Base-by-base conservation (phyloP, 805 yeast genomes). In the Schwanniomyces pseudopolymorphus region DNA sequence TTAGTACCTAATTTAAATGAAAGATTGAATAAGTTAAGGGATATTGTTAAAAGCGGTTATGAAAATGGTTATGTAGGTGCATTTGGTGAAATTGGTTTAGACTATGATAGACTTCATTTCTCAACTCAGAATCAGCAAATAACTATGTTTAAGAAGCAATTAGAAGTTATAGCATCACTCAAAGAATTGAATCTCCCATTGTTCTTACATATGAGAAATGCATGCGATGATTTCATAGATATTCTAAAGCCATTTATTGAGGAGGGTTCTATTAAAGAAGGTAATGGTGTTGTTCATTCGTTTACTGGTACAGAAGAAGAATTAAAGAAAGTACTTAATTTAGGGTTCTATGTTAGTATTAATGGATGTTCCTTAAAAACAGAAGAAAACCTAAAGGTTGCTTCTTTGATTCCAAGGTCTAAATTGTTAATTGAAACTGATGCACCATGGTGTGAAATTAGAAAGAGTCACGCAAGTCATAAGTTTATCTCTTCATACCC, bases 381-480 rank as follows among this genome's bases (percentile, higher is more conserved):
- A 0, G 80, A 80, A 46, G 90, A 86, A 51, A 89, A 87, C 58
- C 66, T 90, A 11, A 74, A 75, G 22, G 89, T 84, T 20, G 89
- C 84, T 0, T 67, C 70, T 36, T 57, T 62, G 20, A 78, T 94
- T n/a, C 98, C 98, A 0, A 57, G 82, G 7, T 80, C 83, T 4
- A 78, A 75, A 56, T 63, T 94, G 37, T 66, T 92, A 76, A 78
- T 94, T 8, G 99, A 94, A 61, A 92, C 97, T 0, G 99, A 94
- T 67, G 90, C 97, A 3, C 99, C 99, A 1, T 94, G 99, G 99
- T 94, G 99, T 70, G 98, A 91, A 60, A 81, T 94, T 39, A 75
- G 95, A 48, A 87, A 81, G 53, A 77, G 94, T 8, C 96, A 89
- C 61, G 89, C 89, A 2, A 79, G 94, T 13, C 81, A 79, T 65